Percentiles rank a stretch among this genome's conserved stretches.
These are phyloP conservation scores for Apiospora saccharicola DNA, from an alignment of 2,329 filamentous ascomycete genomes.

Conservation along the genomic window DNA sequence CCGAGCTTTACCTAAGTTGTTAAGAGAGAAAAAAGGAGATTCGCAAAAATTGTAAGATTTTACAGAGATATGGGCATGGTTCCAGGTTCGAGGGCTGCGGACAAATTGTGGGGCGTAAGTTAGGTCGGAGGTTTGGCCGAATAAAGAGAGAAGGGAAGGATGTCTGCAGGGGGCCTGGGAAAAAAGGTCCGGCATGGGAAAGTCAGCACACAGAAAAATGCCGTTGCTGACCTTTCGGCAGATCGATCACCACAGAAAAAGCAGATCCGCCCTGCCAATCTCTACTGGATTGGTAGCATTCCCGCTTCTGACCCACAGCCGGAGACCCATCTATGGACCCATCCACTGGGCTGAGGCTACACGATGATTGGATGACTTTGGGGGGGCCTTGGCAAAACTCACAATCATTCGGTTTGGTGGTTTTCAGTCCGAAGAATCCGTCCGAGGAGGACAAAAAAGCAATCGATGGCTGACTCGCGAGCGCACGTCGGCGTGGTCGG, in stretches of 20 bases:
- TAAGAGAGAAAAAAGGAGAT: neutral
- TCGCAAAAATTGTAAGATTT: neutral
- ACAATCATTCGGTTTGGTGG: neutral
- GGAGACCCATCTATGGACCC: neutral
- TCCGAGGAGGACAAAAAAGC: neutral
- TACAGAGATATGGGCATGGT: neutral
- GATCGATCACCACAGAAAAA: slow-evolving; percentile 9
- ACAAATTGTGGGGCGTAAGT: no score
- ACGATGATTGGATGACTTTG: neutral
- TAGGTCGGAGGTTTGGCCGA: neutral
- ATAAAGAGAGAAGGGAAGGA: neutral
- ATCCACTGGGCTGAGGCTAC: neutral
- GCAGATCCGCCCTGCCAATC: slow-evolving; percentile 13
- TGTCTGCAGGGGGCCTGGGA: neutral
- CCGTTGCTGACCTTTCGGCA: neutral
- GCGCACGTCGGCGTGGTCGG: neutral
- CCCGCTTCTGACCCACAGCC: neutral
- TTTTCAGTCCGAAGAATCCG: neutral
- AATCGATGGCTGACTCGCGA: neutral
- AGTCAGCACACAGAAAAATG: neutral
- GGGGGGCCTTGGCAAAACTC: neutral
- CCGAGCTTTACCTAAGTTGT: neutral
- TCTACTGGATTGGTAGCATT: neutral
- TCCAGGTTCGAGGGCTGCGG: neutral
- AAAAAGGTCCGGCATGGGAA: slow-evolving; percentile 11